Evolutionary conservation across 1,139 yeast genomes (phyloP).

Genomic region (Geotrichum restrictum): DNA sequence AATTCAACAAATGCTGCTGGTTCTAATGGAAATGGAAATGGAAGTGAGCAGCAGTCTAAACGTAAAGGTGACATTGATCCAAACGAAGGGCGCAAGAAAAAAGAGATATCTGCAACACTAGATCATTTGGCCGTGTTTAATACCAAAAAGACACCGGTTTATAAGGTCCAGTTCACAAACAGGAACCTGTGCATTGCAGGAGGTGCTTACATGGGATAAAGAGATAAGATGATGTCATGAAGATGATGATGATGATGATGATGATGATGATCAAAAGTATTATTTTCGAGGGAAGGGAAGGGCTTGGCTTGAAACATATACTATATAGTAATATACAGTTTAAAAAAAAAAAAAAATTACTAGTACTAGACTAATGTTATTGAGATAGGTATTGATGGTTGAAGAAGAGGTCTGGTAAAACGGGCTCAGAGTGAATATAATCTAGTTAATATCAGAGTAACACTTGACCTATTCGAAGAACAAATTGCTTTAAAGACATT

Average conservation of each 20-base stretch:
- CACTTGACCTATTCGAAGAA: too few relatives aligned
- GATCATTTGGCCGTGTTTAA: slow-evolving; percentile 93
- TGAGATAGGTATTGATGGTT: too few relatives aligned
- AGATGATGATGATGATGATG: too few relatives aligned
- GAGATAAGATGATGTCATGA: too few relatives aligned
- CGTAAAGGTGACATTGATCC: not conserved
- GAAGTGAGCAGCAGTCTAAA: not conserved
- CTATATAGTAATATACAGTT: slow-evolving; percentile 27
- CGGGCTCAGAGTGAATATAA: too few relatives aligned
- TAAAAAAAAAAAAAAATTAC: not conserved
- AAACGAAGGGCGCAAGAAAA: slow-evolving; percentile 46
- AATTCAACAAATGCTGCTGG: not conserved
- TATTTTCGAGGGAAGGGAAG: too few relatives aligned
- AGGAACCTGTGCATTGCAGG: slow-evolving; percentile 89
- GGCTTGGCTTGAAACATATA: slow-evolving; percentile 65
- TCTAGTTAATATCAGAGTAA: too few relatives aligned
- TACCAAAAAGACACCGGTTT: slow-evolving; percentile 91
- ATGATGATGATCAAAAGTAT: too few relatives aligned
- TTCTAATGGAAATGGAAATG: not conserved
- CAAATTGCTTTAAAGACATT: too few relatives aligned
- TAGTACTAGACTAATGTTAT: not conserved
- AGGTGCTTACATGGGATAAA: slow-evolving; percentile 63
- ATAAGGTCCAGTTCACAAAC: slow-evolving; percentile 86
- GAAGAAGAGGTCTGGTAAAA: too few relatives aligned
- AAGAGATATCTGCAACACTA: slow-evolving; percentile 72